Conservation (phyloP, 495 filamentous ascomycete genomes). For the Penicillium cataractarum region DNA sequence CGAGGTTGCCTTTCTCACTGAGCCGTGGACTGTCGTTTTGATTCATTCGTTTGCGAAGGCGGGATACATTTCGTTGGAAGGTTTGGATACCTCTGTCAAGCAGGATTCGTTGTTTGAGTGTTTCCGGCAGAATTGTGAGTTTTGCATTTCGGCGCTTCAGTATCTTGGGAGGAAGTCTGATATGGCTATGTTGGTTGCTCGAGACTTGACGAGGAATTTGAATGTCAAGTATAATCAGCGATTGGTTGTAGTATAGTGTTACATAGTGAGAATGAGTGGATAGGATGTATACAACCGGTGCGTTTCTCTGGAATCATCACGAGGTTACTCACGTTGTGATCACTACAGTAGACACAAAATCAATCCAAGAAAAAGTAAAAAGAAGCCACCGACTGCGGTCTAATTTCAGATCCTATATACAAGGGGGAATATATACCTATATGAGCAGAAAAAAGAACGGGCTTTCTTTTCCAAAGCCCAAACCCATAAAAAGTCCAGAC, state of each 20-base stretch:
- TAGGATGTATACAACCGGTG: background rate
- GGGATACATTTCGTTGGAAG: slow-evolving; percentile 35
- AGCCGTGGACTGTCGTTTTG: slow-evolving; percentile 52
- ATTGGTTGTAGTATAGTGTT: slow-evolving; percentile 5
- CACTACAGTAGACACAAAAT: no score
- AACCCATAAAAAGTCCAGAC: slow-evolving; percentile 6
- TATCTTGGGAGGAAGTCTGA: slow-evolving; percentile 50
- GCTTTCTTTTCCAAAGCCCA: background rate
- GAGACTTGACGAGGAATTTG: slow-evolving; percentile 18
- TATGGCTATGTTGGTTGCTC: slow-evolving; percentile 38
- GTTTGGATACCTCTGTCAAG: slow-evolving; percentile 5
- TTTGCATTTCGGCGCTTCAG: slow-evolving; percentile 45
- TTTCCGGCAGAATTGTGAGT: slow-evolving; percentile 28
- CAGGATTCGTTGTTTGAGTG: slow-evolving; percentile 13
- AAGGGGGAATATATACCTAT: slow-evolving; percentile 12
- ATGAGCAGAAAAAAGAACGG: slow-evolving; percentile 4
- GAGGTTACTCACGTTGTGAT: background rate
- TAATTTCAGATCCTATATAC: slow-evolving; percentile 11
- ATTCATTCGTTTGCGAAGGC: slow-evolving; percentile 48
- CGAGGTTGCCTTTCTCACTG: slow-evolving; percentile 46
- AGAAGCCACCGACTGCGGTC: slow-evolving; percentile 2
- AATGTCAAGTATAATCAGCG: slow-evolving; percentile 7
- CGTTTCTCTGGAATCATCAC: background rate
- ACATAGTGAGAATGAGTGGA: background rate
- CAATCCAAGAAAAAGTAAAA: background rate